A percentile compares a stretch with the other conserved stretches of the same genome.
Conservation (phyloP, 2,329 filamentous ascomycete genomes). For the Colletotrichum sidae region DNA sequence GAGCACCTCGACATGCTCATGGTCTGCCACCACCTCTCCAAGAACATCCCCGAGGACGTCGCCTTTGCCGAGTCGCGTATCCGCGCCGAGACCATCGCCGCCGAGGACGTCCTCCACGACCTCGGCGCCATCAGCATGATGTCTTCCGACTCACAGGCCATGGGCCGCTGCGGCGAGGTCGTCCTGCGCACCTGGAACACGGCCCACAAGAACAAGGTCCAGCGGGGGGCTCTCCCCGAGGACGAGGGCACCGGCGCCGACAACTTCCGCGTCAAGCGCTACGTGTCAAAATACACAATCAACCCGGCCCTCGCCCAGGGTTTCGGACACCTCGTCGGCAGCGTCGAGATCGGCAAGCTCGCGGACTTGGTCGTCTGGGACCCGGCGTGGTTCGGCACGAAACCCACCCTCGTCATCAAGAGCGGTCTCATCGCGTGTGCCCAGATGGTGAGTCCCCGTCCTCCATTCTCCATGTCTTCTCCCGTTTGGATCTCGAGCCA, state of each 20-base stretch:
- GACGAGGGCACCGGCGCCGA: conserved; percentile 85
- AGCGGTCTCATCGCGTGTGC: conserved; percentile 86
- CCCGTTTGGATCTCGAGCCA: conserved; percentile 10
- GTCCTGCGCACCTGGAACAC: conserved; percentile 96
- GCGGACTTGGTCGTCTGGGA: conserved; percentile 92
- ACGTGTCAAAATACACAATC: conserved; percentile 95
- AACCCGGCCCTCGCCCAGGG: conserved; percentile 94
- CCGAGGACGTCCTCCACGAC: conserved; percentile 95
- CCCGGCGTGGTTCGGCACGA: conserved; percentile 86
- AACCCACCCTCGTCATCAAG: conserved; percentile 86
- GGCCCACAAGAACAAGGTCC: conserved; percentile 94
- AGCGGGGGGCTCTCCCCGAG: conserved; percentile 81
- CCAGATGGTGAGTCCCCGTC: conserved; percentile 75
- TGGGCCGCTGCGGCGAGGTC: conserved; percentile 96
- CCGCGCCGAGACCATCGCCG: conserved; percentile 94
- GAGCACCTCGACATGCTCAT: conserved; percentile 99
- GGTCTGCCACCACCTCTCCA: conserved; percentile 95
- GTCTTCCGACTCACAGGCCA: conserved; percentile 94
- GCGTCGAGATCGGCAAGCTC: conserved; percentile 87
- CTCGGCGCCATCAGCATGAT: conserved; percentile 98
- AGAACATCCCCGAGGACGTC: conserved; percentile 94
- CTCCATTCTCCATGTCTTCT: conserved; percentile 1
- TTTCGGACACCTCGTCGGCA: conserved; percentile 88
- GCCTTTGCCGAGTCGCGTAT: conserved; percentile 96
- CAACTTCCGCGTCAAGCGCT: conserved; percentile 92